A percentile compares a stretch with the other conserved stretches of the same genome.
Conservation (phyloP, 179 eudicot genomes). For the Actinidia arguta region DNA sequence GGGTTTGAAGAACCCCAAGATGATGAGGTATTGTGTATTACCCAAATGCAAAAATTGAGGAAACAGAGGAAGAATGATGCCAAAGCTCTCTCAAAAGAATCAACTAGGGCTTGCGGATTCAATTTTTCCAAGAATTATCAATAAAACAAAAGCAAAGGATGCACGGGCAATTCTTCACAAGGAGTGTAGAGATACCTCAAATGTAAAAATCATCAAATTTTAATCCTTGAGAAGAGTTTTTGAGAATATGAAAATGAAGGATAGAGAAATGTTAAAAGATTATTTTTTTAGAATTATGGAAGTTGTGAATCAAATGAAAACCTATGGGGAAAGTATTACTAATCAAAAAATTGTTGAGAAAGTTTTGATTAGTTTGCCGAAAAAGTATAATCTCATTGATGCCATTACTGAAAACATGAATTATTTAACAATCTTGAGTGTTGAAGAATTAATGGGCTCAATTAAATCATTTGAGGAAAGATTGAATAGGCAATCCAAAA, state of each 20-base stretch:
- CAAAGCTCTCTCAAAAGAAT: background rate
- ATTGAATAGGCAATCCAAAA: too few species aligned
- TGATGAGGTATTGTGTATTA: too few species aligned
- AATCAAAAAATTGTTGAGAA: constrained; percentile 11
- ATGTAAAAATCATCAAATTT: background rate
- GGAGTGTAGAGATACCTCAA: constrained; percentile 12
- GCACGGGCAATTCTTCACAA: background rate
- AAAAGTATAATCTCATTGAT: background rate
- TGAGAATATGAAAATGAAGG: constrained; percentile 25
- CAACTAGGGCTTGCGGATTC: background rate
- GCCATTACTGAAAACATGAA: background rate
- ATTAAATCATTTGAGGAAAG: background rate
- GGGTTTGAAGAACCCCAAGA: too few species aligned
- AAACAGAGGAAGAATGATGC: too few species aligned
- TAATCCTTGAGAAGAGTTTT: constrained; percentile 13
- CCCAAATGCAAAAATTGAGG: too few species aligned
- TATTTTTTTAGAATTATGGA: background rate
- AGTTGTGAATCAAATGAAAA: background rate
- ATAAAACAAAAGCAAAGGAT: background rate
- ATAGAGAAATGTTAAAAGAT: background rate
- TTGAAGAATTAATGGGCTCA: background rate
- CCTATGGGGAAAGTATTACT: constrained; percentile 9
- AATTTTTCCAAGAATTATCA: background rate
- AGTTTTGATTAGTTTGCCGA: background rate
- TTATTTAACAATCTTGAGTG: background rate